phyloP scores from a whole-genome alignment of 2,329 filamentous ascomycete genomes.

The Xylariaceae sp. region DNA sequence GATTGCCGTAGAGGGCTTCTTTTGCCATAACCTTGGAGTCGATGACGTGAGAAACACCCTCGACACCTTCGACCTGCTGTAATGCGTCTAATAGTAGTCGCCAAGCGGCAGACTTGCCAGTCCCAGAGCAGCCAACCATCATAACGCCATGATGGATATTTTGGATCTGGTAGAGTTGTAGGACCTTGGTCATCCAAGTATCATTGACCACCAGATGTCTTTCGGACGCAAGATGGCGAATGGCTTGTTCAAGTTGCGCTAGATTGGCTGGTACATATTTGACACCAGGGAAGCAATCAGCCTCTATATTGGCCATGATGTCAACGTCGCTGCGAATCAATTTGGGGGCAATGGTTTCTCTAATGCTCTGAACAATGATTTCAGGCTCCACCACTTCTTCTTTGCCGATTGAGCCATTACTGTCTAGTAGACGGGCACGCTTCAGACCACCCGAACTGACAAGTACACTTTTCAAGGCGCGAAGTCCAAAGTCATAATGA shows the following conservation, averaged over 20 bases:
- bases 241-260: constrained; percentile 70
- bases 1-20: constrained; percentile 88
- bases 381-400: constrained; percentile 83
- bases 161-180: constrained; percentile 97
- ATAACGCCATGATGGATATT: constrained; percentile 98
- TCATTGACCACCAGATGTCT: constrained; percentile 86
- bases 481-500: constrained; percentile 97
- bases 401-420: constrained; percentile 51
- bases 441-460: constrained; percentile 97
- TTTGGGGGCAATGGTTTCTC: constrained; percentile 97
- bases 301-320: constrained; percentile 78
- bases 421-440: constrained; percentile 64
- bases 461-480: constrained; percentile 95
- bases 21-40: constrained; percentile 99
- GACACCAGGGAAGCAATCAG: constrained; percentile 83
- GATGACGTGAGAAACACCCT: constrained; percentile 95
- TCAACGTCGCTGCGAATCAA: constrained; percentile 89
- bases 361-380: constrained; percentile 96
- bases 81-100: constrained; percentile 84
- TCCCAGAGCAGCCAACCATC: constrained; percentile 99
- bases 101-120: constrained; percentile 95
- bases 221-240: constrained; percentile 75
- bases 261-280: constrained; percentile 88
- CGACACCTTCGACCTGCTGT: constrained; percentile 82
- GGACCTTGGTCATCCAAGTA: constrained; percentile 93